Percentiles rank a stretch among this genome's conserved stretches.
These are phyloP conservation scores for Quercus engelmannii DNA, from an alignment of 306 rosid genomes.

Conservation along the genomic window DNA sequence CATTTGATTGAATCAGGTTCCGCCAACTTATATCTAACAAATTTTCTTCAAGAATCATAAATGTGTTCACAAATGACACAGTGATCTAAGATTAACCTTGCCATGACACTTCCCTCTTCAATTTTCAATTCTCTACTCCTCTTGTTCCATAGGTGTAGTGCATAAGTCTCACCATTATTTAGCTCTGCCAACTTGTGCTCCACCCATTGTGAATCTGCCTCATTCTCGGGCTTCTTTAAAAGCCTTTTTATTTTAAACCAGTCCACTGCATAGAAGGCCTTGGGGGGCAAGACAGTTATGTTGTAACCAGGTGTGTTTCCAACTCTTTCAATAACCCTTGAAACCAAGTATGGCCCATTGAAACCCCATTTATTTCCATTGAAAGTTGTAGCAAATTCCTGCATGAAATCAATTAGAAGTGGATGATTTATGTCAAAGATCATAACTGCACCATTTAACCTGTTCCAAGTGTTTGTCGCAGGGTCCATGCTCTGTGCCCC, in stretches of 20 bases:
- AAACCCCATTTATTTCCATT: not conserved
- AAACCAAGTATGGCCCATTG: not conserved
- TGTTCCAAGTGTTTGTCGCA: no score
- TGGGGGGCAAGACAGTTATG: not conserved
- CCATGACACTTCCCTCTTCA: not conserved
- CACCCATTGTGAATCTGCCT: not conserved
- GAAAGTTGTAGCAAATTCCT: not conserved
- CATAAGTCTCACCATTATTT: not conserved
- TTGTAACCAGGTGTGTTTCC: not conserved
- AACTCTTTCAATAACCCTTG: not conserved
- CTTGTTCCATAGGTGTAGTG: not conserved
- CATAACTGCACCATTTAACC: no score
- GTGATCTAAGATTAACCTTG: not conserved
- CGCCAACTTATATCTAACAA: no score
- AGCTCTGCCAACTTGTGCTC: not conserved
- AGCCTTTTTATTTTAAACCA: not conserved
- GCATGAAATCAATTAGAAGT: no score
- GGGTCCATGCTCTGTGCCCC: no score
- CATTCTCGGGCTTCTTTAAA: not conserved
- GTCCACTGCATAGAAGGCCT: not conserved
- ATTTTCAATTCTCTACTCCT: not conserved
- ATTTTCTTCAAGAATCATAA: no score
- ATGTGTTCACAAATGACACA: not conserved
- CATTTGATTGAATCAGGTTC: no score
- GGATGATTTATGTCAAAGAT: no score